These are phyloP conservation scores for Cercospora zeina DNA, from an alignment of 2,329 filamentous ascomycete species.

Conservation along the genomic window DNA sequence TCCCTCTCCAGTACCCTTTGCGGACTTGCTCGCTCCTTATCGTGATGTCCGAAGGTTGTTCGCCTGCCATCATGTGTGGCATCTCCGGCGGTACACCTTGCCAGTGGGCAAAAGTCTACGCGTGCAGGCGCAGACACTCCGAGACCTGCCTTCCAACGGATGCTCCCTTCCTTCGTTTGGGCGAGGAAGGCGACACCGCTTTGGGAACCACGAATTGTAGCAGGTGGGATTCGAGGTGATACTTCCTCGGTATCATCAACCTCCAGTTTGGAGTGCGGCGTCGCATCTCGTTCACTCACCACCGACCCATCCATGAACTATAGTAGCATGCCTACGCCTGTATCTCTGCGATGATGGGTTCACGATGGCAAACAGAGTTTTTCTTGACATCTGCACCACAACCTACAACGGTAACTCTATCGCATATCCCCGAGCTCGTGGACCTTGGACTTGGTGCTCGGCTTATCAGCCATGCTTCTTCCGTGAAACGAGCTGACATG, in stretches of 20 bases:
- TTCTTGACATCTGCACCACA: conserved; percentile 9
- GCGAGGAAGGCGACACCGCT: neutral
- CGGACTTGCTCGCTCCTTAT: neutral
- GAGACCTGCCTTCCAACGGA: neutral
- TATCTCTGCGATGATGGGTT: conserved; percentile 13
- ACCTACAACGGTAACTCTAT: conserved; percentile 14
- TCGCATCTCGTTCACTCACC: neutral
- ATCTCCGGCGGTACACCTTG: neutral
- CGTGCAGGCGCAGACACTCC: neutral
- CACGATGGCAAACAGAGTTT: conserved; percentile 16
- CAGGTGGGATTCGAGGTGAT: neutral
- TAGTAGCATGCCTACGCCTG: conserved; percentile 17
- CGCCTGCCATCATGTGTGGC: neutral
- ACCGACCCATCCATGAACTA: conserved; percentile 6
- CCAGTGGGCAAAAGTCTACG: neutral
- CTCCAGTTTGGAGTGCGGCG: neutral
- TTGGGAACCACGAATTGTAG: neutral
- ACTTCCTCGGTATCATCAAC: neutral
- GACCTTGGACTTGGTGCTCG: neutral
- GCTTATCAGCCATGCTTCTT: neutral
- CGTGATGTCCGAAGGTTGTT: neutral
- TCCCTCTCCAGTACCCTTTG: neutral
- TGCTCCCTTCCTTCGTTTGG: neutral
- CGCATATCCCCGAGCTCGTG: conserved; percentile 7
- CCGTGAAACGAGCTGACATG: neutral